Base-by-base conservation (phyloP, 208 protist genomes). In the Leishmania tarentolae region DNA sequence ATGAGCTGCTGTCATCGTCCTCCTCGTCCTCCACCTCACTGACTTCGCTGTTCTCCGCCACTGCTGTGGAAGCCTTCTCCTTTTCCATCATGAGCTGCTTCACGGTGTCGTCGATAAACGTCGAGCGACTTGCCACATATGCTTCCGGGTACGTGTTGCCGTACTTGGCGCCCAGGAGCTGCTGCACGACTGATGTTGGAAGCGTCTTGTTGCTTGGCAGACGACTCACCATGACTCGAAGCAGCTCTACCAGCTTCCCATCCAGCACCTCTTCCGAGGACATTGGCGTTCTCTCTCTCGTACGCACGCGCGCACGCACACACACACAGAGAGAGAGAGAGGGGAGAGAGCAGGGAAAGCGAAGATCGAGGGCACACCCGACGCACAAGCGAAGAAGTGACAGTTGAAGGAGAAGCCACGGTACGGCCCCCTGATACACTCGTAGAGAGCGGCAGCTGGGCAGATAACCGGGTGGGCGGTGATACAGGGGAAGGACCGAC, bases 171-270 rank as follows among this genome's bases (percentile, higher is more conserved):
- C 84, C 80, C 19, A 97, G 87, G 3, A 97, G 85, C 77, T 96
- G 87, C 84, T 90, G 79, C 37, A 95, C 88, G 0, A 97, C 90
- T 3, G 87, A 81, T 35, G 88, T 80, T n/a, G 89, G 87, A 9
- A 97, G 74, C 61, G 84, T 87, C 85, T 96, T 97, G 78, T 92
- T 93, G 46, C 81, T 86, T 19, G 94, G 92, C 46, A 96, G 86
- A 21, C 90, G 90, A 42, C 81, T 82, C 74, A 93, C 78, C 86
- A 97, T 94, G 57, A 89, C 80, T 42, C 87, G 84, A 19, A 97
- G 78, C n/a, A 97, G 86, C 52, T 78, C 82, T 35, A 63, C 83
- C 35, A 97, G 86, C 81, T 94, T 92, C 47, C 31, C 82, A 63
- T 97, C 91, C 53, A 91, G 86, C 47, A 87, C 91, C 21, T 88